These are phyloP conservation scores for Elaphomyces granulatus DNA, from an alignment of 495 filamentous ascomycete species.

Conservation along the genomic window DNA sequence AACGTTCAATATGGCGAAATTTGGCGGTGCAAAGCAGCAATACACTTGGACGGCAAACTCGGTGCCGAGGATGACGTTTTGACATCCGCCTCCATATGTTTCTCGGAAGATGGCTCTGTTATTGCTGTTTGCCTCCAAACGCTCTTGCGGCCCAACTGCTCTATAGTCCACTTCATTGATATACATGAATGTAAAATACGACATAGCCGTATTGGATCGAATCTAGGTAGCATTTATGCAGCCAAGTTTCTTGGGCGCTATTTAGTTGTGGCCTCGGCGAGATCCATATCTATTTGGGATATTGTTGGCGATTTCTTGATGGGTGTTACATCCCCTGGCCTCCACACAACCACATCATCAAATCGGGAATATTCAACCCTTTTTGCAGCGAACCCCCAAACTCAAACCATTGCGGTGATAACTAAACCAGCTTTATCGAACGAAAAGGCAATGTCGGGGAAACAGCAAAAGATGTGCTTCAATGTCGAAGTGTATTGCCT, in stretches of 20 bases:
- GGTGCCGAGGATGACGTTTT: conserved; percentile 23
- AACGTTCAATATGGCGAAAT: conserved; percentile 40
- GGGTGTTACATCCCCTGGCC: conserved; percentile 10
- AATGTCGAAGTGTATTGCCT: conserved; percentile 27
- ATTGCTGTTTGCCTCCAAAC: conserved; percentile 45
- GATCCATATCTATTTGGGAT: conserved; percentile 29
- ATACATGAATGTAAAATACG: conserved; percentile 19
- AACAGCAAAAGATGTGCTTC: conserved; percentile 13
- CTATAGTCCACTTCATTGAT: conserved; percentile 24
- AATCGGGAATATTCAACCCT: conserved; percentile 4
- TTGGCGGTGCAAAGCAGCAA: conserved; percentile 55
- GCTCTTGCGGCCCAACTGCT: conserved; percentile 10
- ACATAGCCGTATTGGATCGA: conserved; percentile 20
- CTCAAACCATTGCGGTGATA: conserved; percentile 24
- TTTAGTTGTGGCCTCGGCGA: conserved; percentile 23
- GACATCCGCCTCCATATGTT: conserved; percentile 37
- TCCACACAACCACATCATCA: conserved; percentile 2
- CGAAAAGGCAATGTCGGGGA: conserved; percentile 9
- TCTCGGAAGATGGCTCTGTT: conserved; percentile 77
- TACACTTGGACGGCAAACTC: conserved; percentile 34
- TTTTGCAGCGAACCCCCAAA: conserved; percentile 24
- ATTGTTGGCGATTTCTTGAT: conserved; percentile 28
- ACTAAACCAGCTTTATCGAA: conserved; percentile 3
- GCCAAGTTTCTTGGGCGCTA: conserved; percentile 22
- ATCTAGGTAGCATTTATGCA: conserved; percentile 18